Conservation (phyloP, 441 rosid species). For the Corymbia calophylla region DNA sequence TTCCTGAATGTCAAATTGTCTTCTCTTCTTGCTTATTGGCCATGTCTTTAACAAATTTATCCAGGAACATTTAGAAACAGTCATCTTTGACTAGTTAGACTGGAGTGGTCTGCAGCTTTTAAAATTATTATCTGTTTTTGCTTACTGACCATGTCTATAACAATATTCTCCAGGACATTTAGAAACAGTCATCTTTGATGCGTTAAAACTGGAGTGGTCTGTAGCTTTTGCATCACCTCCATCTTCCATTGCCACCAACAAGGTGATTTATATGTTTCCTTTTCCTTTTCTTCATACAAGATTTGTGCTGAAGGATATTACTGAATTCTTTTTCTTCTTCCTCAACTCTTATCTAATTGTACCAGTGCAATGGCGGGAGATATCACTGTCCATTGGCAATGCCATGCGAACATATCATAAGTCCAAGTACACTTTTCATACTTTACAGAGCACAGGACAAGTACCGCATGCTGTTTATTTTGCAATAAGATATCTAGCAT, state of each 20-base stretch:
- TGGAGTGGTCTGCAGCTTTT: slow-evolving; percentile 82
- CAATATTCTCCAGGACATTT: slow-evolving; percentile 48
- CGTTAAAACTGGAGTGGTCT: slow-evolving; percentile 79
- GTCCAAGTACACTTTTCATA: not conserved
- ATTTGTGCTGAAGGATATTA: not conserved
- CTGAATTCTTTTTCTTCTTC: not conserved
- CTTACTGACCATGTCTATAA: not conserved
- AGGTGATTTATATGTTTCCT: slow-evolving; percentile 34
- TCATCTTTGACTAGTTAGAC: slow-evolving; percentile 67
- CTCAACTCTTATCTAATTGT: not conserved
- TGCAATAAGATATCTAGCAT: not conserved
- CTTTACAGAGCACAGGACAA: not conserved
- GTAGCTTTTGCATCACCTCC: slow-evolving; percentile 60
- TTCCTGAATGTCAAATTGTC: not conserved
- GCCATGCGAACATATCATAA: not conserved
- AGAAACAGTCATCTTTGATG: slow-evolving; percentile 76
- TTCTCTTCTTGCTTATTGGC: not conserved
- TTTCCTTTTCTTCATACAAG: not conserved
- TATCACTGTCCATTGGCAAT: not conserved
- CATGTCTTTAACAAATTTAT: not conserved
- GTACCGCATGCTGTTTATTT: not conserved
- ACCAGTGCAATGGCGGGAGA: not conserved
- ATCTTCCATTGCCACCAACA: slow-evolving; percentile 69
- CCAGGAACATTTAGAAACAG: slow-evolving; percentile 80
- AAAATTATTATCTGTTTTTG: not conserved